phyloP scores from a whole-genome alignment of 345 rosid species.

The Carallia brachiata region DNA sequence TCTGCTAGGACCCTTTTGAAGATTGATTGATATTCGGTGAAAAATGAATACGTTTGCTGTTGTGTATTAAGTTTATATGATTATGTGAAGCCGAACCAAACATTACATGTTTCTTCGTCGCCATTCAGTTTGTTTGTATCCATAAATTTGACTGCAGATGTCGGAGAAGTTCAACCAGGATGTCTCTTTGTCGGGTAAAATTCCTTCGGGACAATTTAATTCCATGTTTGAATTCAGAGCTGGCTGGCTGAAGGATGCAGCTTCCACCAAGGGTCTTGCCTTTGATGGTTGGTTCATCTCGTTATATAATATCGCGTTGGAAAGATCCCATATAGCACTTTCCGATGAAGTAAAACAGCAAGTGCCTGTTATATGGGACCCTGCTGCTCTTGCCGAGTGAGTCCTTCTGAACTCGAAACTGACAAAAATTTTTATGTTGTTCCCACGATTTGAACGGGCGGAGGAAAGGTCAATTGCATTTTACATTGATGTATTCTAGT shows the following conservation, averaged over 20 bases:
- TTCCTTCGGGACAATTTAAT: slow-evolving; percentile 81
- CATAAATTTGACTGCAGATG: slow-evolving; percentile 55
- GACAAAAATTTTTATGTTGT: too few relatives aligned
- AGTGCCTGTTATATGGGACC: slow-evolving; percentile 90
- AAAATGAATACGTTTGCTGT: too few relatives aligned
- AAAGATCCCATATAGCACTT: slow-evolving; percentile 45
- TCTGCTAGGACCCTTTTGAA: too few relatives aligned
- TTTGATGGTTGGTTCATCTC: slow-evolving; percentile 92
- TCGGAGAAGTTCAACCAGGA: slow-evolving; percentile 90
- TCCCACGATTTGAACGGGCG: too few relatives aligned
- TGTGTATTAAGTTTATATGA: too few relatives aligned
- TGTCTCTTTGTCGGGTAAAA: slow-evolving; percentile 70
- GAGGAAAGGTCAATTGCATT: too few relatives aligned
- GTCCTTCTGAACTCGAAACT: slow-evolving; percentile 12
- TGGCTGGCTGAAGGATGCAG: slow-evolving; percentile 87
- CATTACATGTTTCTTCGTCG: too few relatives aligned
- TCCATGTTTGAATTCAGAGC: slow-evolving; percentile 64
- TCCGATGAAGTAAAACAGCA: slow-evolving; percentile 58
- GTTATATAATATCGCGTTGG: slow-evolving; percentile 79
- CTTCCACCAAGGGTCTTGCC: slow-evolving; percentile 56
- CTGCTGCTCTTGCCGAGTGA: slow-evolving; percentile 89
- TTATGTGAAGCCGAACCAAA: too few relatives aligned
- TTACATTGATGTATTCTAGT: too few relatives aligned
- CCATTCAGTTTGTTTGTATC: not conserved
- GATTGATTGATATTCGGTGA: too few relatives aligned